Conservation (phyloP, 2,329 filamentous ascomycete genomes). For the Fusarium pilosicola region DNA sequence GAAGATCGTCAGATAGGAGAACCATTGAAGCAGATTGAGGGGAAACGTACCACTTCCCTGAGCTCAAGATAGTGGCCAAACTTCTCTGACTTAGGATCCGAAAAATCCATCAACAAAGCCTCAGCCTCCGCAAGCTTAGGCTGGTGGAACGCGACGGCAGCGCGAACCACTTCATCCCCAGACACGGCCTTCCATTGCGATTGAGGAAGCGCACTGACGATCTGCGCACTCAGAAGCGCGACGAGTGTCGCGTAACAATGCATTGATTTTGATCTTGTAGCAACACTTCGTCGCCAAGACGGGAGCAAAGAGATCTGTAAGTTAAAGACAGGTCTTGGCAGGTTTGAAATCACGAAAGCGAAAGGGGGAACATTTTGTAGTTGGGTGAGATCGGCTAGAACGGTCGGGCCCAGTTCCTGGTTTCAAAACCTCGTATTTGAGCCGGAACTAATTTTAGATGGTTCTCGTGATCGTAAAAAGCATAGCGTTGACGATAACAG, state of each 20-base stretch:
- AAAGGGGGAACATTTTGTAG: neutral
- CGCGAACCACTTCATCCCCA: neutral
- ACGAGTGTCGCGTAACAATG: neutral
- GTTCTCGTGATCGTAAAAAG: neutral
- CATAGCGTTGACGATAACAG: neutral
- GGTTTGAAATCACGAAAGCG: neutral
- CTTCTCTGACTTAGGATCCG: neutral
- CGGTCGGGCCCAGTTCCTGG: neutral
- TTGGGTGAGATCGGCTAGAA: neutral
- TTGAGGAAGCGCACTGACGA: neutral
- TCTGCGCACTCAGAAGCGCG: neutral
- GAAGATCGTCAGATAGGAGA: too few species aligned
- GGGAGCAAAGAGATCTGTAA: neutral
- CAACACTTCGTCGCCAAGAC: neutral
- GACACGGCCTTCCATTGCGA: neutral
- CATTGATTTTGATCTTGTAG: neutral
- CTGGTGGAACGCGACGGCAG: constrained; percentile 3
- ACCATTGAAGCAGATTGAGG: too few species aligned
- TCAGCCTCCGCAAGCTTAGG: constrained; percentile 1
- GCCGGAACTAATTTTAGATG: neutral
- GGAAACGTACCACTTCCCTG: neutral
- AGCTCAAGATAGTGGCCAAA: neutral
- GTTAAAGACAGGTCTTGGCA: neutral
- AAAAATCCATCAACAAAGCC: neutral
- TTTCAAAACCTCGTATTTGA: constrained; percentile 6